A percentile compares a stretch with the other conserved stretches of the same genome.
Conservation (phyloP, 768 basidiomycete species). For the Leccinum disarticulatum region DNA sequence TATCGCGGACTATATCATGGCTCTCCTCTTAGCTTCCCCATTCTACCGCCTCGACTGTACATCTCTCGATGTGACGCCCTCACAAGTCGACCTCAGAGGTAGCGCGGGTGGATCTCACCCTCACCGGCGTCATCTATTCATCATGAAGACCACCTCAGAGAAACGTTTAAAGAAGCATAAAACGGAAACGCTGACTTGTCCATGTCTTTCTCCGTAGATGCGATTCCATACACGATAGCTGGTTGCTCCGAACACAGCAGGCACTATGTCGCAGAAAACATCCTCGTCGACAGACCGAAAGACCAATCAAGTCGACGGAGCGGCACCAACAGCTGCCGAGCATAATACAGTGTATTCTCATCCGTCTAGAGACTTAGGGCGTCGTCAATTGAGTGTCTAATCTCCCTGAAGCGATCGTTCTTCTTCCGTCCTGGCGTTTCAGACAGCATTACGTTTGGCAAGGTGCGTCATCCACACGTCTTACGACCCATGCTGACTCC, state of each 20-base stretch:
- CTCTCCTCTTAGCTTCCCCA: conserved; percentile 84
- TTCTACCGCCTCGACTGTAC: conserved; percentile 74
- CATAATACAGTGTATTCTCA: conserved; percentile 67
- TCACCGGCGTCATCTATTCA: conserved; percentile 1
- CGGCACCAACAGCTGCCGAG: conserved; percentile 57
- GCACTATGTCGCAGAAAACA: conserved; percentile 66
- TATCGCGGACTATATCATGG: conserved; percentile 89
- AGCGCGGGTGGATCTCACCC: conserved; percentile 35
- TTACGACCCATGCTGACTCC: background rate
- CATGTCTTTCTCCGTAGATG: conserved; percentile 13
- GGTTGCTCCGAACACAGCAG: conserved; percentile 70
- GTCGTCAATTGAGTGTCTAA: conserved; percentile 60
- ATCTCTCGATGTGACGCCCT: conserved; percentile 52
- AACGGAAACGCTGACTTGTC: too few relatives aligned
- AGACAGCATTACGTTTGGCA: conserved; percentile 33
- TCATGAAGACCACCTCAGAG: too few relatives aligned
- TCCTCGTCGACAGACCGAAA: conserved; percentile 60
- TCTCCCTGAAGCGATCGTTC: background rate
- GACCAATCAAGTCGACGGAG: conserved; percentile 79
- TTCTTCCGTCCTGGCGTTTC: conserved; percentile 7
- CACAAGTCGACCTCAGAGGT: conserved; percentile 38
- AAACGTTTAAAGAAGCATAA: too few relatives aligned
- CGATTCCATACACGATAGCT: conserved; percentile 50
- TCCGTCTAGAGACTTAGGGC: conserved; percentile 57
- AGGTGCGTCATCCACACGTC: conserved; percentile 39